phyloP scores from a whole-genome alignment of 306 rosid genomes.

The Vachellia pachyceras region DNA sequence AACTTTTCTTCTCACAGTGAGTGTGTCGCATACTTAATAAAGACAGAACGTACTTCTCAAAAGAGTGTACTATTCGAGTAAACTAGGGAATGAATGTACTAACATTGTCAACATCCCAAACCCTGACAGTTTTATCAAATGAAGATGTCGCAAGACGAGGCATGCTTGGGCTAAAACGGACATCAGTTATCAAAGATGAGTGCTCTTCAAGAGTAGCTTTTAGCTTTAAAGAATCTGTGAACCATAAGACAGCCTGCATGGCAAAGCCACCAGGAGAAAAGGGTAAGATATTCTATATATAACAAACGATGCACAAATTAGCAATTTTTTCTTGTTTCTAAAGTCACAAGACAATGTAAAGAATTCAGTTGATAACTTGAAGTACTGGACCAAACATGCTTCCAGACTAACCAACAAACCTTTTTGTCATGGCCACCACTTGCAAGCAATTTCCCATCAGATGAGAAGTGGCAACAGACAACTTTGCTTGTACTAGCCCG shows the following conservation, averaged over 20 bases:
- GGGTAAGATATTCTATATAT: conserved; percentile 23
- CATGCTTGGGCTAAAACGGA: conserved; percentile 93
- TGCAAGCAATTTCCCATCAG: conserved; percentile 95
- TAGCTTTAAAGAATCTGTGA: conserved; percentile 72
- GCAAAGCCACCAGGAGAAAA: conserved; percentile 25
- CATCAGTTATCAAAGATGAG: conserved; percentile 82
- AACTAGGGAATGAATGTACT: conserved; percentile 48
- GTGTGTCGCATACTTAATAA: not conserved
- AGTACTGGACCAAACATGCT: conserved; percentile 9
- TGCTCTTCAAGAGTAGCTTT: conserved; percentile 89
- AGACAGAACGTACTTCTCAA: not conserved
- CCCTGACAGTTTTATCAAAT: conserved; percentile 94
- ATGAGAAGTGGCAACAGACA: conserved; percentile 90
- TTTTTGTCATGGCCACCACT: conserved; percentile 99
- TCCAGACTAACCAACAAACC: conserved; percentile 52
- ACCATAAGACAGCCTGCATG: conserved; percentile 91
- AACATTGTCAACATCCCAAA: conserved; percentile 98
- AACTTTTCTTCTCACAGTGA: not conserved
- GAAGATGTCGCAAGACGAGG: conserved; percentile 95
- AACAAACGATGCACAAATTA: conserved; percentile 16
- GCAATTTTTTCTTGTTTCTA: not conserved
- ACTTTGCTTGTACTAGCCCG: conserved; percentile 89
- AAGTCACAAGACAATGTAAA: conserved; percentile 28
- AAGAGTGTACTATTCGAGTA: conserved; percentile 7
- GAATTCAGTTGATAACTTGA: conserved; percentile 25